phyloP scores from a whole-genome alignment of 2,329 filamentous ascomycete genomes.

The Exophiala oligosperma region DNA sequence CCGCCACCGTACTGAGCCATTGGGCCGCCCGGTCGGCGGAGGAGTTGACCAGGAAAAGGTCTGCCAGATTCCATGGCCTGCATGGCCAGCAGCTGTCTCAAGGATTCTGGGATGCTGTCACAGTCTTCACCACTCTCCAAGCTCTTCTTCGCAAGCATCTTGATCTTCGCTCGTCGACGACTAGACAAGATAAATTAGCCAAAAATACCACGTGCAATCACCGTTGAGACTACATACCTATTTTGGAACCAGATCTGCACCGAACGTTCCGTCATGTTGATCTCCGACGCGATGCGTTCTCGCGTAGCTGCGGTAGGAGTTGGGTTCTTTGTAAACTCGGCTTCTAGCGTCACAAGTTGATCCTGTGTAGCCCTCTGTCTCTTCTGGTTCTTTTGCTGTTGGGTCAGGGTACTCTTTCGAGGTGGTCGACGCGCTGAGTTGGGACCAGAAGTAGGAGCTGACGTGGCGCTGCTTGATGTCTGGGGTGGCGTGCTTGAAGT shows the following conservation, averaged over 20 bases:
- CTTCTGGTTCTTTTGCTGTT: conserved; percentile 99
- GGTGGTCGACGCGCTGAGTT: conserved; percentile 73
- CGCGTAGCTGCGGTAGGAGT: conserved; percentile 90
- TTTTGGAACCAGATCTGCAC: conserved; percentile 99
- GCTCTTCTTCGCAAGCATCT: conserved; percentile 97
- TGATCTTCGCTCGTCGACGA: conserved; percentile 91
- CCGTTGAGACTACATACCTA: conserved; percentile 58
- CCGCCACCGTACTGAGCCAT: conserved; percentile 73
- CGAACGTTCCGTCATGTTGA: conserved; percentile 99
- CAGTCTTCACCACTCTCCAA: conserved; percentile 96
- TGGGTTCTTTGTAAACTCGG: conserved; percentile 99
- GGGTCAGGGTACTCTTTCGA: conserved; percentile 95
- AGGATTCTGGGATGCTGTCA: conserved; percentile 94
- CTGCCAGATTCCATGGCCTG: conserved; percentile 94
- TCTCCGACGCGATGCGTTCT: conserved; percentile 89
- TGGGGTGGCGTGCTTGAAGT: conserved; percentile 36
- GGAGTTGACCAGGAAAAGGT: conserved; percentile 73
- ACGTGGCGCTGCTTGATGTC: conserved; percentile 41
- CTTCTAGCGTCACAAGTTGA: conserved; percentile 85
- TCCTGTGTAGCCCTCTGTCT: conserved; percentile 95
- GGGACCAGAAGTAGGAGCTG: conserved; percentile 33
- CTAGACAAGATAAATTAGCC: conserved; percentile 4
- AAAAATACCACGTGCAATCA: too few species aligned
- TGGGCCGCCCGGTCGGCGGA: conserved; percentile 68
- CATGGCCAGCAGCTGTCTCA: conserved; percentile 93